Conservation (phyloP, 768 basidiomycete genomes). For the Brasilioporus rufonigricans region DNA sequence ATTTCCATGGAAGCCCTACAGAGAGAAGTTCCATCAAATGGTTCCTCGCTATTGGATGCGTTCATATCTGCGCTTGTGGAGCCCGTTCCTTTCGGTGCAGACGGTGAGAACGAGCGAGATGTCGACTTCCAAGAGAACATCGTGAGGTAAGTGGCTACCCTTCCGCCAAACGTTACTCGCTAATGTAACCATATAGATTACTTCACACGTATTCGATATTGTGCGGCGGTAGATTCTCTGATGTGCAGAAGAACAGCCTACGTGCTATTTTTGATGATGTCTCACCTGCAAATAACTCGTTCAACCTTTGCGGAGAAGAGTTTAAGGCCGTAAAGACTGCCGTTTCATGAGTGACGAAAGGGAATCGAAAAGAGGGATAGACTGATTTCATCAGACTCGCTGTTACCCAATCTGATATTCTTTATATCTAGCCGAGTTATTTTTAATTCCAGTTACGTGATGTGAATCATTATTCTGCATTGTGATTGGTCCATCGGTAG, state of each 20-base stretch:
- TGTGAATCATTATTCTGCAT: constrained; percentile 11
- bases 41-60: constrained; percentile 41
- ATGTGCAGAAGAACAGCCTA: constrained; percentile 31
- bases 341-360: constrained; percentile 21
- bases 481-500: constrained; percentile 19
- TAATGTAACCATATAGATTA: constrained; percentile 34
- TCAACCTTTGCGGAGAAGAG: constrained; percentile 31
- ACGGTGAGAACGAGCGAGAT: constrained; percentile 65
- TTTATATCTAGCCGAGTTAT: constrained; percentile 27
- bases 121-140: constrained; percentile 65
- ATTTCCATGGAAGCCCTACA: constrained; percentile 49
- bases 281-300: constrained; percentile 17
- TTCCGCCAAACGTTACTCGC: neutral
- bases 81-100: constrained; percentile 62
- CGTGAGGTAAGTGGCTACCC: constrained; percentile 40
- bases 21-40: constrained; percentile 29
- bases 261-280: constrained; percentile 25
- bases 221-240: constrained; percentile 36
- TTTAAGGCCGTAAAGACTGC: constrained; percentile 20
- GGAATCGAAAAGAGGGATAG: constrained; percentile 6
- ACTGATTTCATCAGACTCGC: constrained; percentile 10
- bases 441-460: constrained; percentile 27
- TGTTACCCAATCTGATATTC: constrained; percentile 14
- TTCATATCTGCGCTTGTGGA: constrained; percentile 51
- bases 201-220: constrained; percentile 50